These are phyloP conservation scores for Mychonastes homosphaera DNA, from an alignment of 139 green algal species.

Conservation along the genomic window DNA sequence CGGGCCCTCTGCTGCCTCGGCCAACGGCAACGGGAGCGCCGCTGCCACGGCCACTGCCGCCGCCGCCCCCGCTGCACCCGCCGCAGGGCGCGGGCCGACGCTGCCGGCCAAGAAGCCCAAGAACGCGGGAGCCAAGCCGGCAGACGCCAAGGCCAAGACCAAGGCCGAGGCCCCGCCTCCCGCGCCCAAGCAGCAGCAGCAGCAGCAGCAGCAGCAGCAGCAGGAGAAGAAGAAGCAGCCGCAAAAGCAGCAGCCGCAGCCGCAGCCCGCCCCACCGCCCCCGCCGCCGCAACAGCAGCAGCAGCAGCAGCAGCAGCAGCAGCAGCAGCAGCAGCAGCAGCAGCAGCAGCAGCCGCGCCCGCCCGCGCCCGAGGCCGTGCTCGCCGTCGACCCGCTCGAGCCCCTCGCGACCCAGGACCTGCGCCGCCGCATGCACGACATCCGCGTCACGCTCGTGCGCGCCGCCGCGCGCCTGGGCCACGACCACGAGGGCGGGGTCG, in stretches of 20 bases:
- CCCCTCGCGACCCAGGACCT: no score
- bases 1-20: no score
- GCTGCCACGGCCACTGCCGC: no score
- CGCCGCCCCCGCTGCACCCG: no score
- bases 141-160: no score
- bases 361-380: neutral
- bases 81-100: no score
- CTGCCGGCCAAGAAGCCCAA: no score
- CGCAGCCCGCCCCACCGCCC: neutral
- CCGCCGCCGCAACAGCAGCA: neutral
- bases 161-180: no score
- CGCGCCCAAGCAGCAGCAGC: no score
- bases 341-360: neutral
- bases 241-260: neutral
- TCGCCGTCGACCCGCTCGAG: neutral
- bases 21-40: no score
- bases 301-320: neutral
- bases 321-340: constrained; percentile 1
- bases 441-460: constrained; percentile 37
- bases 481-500: constrained; percentile 37
- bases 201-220: no score
- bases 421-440: constrained; percentile 24
- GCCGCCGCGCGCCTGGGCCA: constrained; percentile 33
- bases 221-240: neutral
- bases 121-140: no score